phyloP scores from a whole-genome alignment of 495 filamentous ascomycete species.

The Trypethelium eluteriae region DNA sequence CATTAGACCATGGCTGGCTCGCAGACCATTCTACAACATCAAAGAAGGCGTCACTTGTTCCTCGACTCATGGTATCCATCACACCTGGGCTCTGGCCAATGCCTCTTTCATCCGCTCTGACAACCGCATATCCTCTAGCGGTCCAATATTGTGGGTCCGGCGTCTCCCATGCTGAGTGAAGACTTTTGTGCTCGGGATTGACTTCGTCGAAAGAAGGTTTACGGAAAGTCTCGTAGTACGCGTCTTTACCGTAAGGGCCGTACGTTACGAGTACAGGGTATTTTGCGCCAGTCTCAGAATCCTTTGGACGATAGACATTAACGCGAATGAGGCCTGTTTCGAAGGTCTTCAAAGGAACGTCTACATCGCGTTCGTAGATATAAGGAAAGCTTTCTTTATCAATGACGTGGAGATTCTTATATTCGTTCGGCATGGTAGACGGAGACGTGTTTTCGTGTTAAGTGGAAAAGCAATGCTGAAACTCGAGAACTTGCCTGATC shows the following conservation, averaged over 20 bases:
- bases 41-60: slow-evolving; percentile 52
- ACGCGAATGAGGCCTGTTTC: slow-evolving; percentile 22
- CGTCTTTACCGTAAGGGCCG: slow-evolving; percentile 61
- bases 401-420: slow-evolving; percentile 18
- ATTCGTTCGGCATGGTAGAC: slow-evolving; percentile 18
- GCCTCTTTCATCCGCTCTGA: slow-evolving; percentile 54
- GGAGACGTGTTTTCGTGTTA: neutral
- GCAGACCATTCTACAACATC: slow-evolving; percentile 59
- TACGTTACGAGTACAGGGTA: slow-evolving; percentile 50
- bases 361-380: slow-evolving; percentile 38
- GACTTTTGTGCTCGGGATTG: slow-evolving; percentile 39
- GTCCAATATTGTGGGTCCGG: slow-evolving; percentile 59
- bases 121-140: slow-evolving; percentile 51
- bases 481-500: too few species aligned
- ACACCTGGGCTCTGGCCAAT: slow-evolving; percentile 51
- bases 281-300: slow-evolving; percentile 19
- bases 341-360: slow-evolving; percentile 27
- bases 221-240: slow-evolving; percentile 44
- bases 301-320: slow-evolving; percentile 33
- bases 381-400: slow-evolving; percentile 39
- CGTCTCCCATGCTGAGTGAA: slow-evolving; percentile 54
- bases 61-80: slow-evolving; percentile 53
- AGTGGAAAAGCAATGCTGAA: neutral
- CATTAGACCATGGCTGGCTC: slow-evolving; percentile 52
- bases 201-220: slow-evolving; percentile 43